Evolutionary conservation across 345 rosid species (phyloP), one percentile per base, ranked within the genome.

Genomic region (Syzygium oleosum): DNA sequence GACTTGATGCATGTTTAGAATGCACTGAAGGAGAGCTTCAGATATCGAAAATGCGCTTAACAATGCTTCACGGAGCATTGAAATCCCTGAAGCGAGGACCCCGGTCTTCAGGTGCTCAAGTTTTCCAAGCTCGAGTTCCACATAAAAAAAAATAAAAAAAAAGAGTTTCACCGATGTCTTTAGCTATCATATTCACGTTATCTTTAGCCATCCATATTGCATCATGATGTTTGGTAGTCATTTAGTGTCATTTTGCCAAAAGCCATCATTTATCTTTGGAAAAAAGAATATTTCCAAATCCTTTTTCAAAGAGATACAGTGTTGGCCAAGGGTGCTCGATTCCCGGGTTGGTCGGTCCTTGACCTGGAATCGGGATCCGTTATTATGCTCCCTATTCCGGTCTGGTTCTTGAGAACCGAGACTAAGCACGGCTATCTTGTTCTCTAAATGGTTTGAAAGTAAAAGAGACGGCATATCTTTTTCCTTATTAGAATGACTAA

Each of bases 311-410:
- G 1, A 25, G 6, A 11, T 11, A 43, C 46, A 43, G 7, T 4
- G 0, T 25, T 25, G n/a, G 25, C 25, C 2, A 58, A 14, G 6
- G 6, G 6, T 5, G 12, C 25, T 25, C 6, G 1, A 2, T 58
- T 58, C 1, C 0, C 2, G 29, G 29, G 0, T 58, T 0, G 6
- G 6, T 2, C 12, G 0, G 25, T 58, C 63, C 63, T 10, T 0
- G 0, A 14, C 63, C n/a, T 0, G 11, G 29, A 58, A 58, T 23
- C 2, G 0, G 4, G n/a, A 58, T 29, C 11, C 0, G 3, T 0
- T 2, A 0, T 55, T 55, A 22, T 56, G 61, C 53, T 52, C 17
- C 53, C 16, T 1, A 2, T 52, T 52, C 53, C 17, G 5, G 17
- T 52, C 53, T 5, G 5, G 15, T 52, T 52, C 53, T 14, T 14